These are phyloP conservation scores for Colletotrichum agaves DNA, from an alignment of 2,329 filamentous ascomycete species.

Conservation along the genomic window DNA sequence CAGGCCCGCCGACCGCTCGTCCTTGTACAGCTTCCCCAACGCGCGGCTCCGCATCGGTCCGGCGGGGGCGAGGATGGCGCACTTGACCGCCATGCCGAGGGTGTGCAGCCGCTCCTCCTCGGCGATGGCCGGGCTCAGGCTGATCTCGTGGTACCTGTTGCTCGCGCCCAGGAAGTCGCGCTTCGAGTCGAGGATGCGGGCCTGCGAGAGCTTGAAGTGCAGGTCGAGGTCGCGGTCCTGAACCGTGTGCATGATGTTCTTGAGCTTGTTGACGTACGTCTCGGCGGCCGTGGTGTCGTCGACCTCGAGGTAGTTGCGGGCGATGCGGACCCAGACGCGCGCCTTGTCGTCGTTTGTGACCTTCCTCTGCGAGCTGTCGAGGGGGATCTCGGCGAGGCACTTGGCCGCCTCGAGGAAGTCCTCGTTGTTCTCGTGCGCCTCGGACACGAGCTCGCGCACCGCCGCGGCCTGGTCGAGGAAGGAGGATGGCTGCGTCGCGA, in stretches of 20 bases:
- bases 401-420: conserved; percentile 84
- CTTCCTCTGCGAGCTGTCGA: conserved; percentile 88
- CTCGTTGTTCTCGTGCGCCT: conserved; percentile 84
- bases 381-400: conserved; percentile 82
- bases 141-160: conserved; percentile 88
- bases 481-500: conserved; percentile 68
- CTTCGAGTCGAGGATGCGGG: conserved; percentile 91
- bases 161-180: conserved; percentile 90
- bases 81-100: conserved; percentile 87
- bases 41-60: conserved; percentile 85
- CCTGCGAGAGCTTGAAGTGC: conserved; percentile 91
- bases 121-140: conserved; percentile 79
- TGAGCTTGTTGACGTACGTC: conserved; percentile 91
- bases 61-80: conserved; percentile 90
- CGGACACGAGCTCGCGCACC: conserved; percentile 83
- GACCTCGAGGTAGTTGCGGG: conserved; percentile 92
- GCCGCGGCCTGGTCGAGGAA: conserved; percentile 87
- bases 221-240: conserved; percentile 78
- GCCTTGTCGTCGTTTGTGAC: conserved; percentile 86
- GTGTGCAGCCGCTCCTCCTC: conserved; percentile 88
- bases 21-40: conserved; percentile 89
- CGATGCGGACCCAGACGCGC: conserved; percentile 90
- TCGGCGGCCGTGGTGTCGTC: conserved; percentile 90
- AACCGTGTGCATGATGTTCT: conserved; percentile 87
- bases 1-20: conserved; percentile 81